Evolutionary conservation across 495 filamentous ascomycete species (phyloP).

Genomic region (Xylaria curta): DNA sequence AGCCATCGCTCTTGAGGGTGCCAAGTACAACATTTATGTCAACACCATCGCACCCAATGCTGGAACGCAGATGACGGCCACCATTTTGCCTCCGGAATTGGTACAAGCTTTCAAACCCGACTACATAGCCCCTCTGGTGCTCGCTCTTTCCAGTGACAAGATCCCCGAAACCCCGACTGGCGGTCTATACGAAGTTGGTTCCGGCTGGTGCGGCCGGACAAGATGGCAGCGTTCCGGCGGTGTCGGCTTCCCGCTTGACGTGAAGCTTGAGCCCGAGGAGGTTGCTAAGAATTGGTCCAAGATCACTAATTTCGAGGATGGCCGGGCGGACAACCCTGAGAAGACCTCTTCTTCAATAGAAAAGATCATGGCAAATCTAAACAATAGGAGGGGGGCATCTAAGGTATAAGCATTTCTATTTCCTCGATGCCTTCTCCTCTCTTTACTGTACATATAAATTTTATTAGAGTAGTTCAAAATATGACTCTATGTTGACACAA

Average conservation of each 20-base stretch:
- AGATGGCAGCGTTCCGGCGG: constrained; percentile 95
- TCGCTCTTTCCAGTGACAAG: constrained; percentile 86
- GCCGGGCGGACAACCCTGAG: constrained; percentile 87
- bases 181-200: constrained; percentile 93
- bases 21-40: constrained; percentile 97
- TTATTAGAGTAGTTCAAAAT: constrained; percentile 39
- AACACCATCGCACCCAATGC: constrained; percentile 99
- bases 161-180: constrained; percentile 84
- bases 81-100: constrained; percentile 95
- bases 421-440: constrained; percentile 32
- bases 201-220: constrained; percentile 90
- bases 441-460: constrained; percentile 33
- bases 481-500: constrained; percentile 40
- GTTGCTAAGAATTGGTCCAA: constrained; percentile 77
- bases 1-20: constrained; percentile 89
- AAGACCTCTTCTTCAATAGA: constrained; percentile 75
- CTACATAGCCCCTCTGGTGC: constrained; percentile 93
- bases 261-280: constrained; percentile 84
- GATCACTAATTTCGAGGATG: constrained; percentile 88
- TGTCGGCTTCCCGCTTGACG: constrained; percentile 90
- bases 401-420: constrained; percentile 54
- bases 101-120: constrained; percentile 99
- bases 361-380: constrained; percentile 92
- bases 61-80: constrained; percentile 93
- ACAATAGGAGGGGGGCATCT: constrained; percentile 64